Base-by-base conservation (phyloP, 169 alveolate species). In the Babesia bigemina region DNA sequence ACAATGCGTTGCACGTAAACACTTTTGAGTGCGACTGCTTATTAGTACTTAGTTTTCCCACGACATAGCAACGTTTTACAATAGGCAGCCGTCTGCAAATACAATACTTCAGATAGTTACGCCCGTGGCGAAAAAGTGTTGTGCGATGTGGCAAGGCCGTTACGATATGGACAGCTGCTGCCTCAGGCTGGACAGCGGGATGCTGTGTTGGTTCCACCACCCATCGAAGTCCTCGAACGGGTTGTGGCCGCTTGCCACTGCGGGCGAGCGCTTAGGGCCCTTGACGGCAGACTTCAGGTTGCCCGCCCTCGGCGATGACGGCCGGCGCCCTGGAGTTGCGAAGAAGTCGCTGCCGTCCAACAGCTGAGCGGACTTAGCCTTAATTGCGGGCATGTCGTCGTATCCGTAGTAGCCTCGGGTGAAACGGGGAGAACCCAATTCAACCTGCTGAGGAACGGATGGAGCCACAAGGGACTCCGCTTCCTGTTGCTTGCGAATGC, bases 151-250 rank as follows among this genome's bases (percentile, higher is more conserved):
- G 39, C 39, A 33, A 33, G 6, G 6, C 50, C 50, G 22, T 42
- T 56, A 55, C n/a, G 63, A 67, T 67, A 67, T 67, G 55, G 76
- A 67, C 53, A 67, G 45, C 53, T 67, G 76, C 56, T 67, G 66
- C n/a, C 76, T 48, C 17, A 67, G 14, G 10, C 66, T 24, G 19
- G 55, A n/a, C 10, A 67, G 76, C 0, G 76, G 76, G 2, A 67
- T 26, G 56, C 66, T 67, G 44, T 50, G 63, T 22, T 67, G 66
- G 33, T 55, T 67, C 76, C 76, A 67, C 76, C 76, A 67, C 4
- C 76, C 76, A 8, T 67, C 76, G 24, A 67, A 67, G 55, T 67
- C 76, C 56, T 33, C 19, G 42, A 67, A 67, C 14, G 76, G 67
- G 58, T 67, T 58, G 12, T 58, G 22, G 21, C 28, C n/a, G 24